Evolutionary conservation across 306 rosid species (phyloP).

Genomic region (Vicia faba): DNA sequence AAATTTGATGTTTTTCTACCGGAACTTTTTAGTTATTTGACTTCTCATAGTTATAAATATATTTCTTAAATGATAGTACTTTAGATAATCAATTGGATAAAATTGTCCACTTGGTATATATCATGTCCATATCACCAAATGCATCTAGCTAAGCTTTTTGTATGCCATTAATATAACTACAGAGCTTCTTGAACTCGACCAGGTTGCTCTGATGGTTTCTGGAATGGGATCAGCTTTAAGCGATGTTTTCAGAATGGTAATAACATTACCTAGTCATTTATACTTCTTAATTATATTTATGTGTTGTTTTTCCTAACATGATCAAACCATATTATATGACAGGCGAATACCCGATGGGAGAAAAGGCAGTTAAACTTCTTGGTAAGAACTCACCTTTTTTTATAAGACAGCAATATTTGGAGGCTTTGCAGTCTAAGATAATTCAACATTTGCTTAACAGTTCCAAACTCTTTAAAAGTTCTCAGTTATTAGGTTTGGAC

Average conservation of each 20-base stretch:
- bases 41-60: too few species aligned
- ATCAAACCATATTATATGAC: conserved; percentile 32
- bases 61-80: neutral
- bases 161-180: conserved; percentile 19
- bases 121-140: conserved; percentile 1
- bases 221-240: conserved; percentile 78
- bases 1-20: too few species aligned
- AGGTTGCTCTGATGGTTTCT: conserved; percentile 93
- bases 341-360: conserved; percentile 95
- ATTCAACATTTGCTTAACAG: neutral
- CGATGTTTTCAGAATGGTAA: conserved; percentile 89
- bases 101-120: neutral
- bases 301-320: conserved; percentile 25
- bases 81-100: conserved; percentile 18
- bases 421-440: too few species aligned
- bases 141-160: neutral
- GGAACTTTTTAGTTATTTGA: too few species aligned
- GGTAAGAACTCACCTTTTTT: conserved; percentile 48
- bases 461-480: neutral
- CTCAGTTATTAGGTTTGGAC: neutral
- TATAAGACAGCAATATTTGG: neutral
- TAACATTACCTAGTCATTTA: conserved; percentile 6
- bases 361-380: conserved; percentile 89
- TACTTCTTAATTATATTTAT: neutral
- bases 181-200: conserved; percentile 39